Percentiles rank a stretch among this genome's conserved stretches.
These are phyloP conservation scores for Eucalyptus globulus DNA, from an alignment of 345 rosid species.

Conservation along the genomic window DNA sequence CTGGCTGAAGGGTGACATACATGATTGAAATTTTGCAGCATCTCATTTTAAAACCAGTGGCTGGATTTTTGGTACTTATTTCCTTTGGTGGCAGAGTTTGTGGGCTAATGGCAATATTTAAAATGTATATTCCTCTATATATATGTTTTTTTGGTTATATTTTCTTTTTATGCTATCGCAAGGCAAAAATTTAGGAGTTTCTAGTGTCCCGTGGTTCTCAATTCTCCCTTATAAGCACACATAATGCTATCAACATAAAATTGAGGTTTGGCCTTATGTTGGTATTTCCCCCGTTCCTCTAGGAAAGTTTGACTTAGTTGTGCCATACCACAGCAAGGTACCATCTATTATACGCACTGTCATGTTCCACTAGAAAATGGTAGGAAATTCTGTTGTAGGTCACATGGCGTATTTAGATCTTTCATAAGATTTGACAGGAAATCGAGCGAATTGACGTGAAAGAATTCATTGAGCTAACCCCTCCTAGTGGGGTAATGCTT, in stretches of 20 bases:
- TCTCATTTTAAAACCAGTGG: background rate
- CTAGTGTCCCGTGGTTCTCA: background rate
- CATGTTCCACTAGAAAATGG: background rate
- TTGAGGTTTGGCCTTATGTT: background rate
- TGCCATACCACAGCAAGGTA: background rate
- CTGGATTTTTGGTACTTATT: background rate
- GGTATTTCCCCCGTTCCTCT: background rate
- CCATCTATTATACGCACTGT: background rate
- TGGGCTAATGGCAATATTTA: background rate
- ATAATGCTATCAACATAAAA: background rate
- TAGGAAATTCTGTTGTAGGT: background rate
- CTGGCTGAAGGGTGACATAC: background rate
- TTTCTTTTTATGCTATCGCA: background rate
- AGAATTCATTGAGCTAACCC: background rate
- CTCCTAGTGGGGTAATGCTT: background rate
- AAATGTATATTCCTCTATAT: background rate
- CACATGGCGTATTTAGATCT: background rate
- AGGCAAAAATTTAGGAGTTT: background rate
- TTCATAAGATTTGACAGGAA: background rate
- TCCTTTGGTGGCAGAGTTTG: background rate
- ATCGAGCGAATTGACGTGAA: background rate
- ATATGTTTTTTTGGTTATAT: background rate
- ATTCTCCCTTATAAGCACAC: background rate
- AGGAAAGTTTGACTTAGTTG: background rate
- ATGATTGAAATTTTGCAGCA: background rate